Evolutionary conservation across 1,284 basidiomycete genomes (phyloP).

Genomic region (Boletus semigastroideus): DNA sequence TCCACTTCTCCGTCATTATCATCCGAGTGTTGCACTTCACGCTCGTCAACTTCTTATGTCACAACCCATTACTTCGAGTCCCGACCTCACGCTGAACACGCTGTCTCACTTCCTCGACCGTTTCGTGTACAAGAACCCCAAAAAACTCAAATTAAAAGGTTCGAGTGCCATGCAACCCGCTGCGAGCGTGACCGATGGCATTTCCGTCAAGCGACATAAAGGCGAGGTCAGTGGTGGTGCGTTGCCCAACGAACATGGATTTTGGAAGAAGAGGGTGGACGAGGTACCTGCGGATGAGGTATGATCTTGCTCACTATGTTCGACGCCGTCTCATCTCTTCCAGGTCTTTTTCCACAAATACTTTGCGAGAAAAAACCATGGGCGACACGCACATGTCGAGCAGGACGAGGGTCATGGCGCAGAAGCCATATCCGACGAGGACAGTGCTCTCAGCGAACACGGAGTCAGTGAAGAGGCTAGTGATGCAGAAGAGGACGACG

Average conservation of each 20-base stretch:
- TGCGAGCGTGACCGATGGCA: conserved; percentile 61
- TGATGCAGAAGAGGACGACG: conserved; percentile 63
- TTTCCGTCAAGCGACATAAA: conserved; percentile 70
- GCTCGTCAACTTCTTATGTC: conserved; percentile 78
- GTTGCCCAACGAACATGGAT: conserved; percentile 77
- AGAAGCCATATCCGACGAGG: conserved; percentile 38
- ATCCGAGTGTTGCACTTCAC: conserved; percentile 85
- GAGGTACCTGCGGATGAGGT: conserved; percentile 90
- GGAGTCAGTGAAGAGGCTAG: conserved; percentile 46
- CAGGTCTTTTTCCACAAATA: conserved; percentile 70
- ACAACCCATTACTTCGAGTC: conserved; percentile 72
- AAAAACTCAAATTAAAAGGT: conserved; percentile 77
- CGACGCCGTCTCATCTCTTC: conserved; percentile 2
- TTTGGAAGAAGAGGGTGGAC: conserved; percentile 72
- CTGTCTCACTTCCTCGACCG: conserved; percentile 90
- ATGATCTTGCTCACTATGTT: conserved; percentile 18
- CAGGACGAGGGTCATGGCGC: conserved; percentile 29
- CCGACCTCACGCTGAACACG: conserved; percentile 92
- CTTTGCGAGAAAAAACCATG: conserved; percentile 62
- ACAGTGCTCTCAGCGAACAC: conserved; percentile 37
- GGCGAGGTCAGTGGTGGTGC: conserved; percentile 54
- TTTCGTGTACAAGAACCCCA: conserved; percentile 93
- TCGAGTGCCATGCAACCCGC: conserved; percentile 96
- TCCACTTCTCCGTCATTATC: conserved; percentile 84
- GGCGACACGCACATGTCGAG: conserved; percentile 39